A percentile compares a stretch with the other conserved stretches of the same genome.
Conservation (phyloP, 2,329 filamentous ascomycete species). For the Pestalotiopsis sp. region DNA sequence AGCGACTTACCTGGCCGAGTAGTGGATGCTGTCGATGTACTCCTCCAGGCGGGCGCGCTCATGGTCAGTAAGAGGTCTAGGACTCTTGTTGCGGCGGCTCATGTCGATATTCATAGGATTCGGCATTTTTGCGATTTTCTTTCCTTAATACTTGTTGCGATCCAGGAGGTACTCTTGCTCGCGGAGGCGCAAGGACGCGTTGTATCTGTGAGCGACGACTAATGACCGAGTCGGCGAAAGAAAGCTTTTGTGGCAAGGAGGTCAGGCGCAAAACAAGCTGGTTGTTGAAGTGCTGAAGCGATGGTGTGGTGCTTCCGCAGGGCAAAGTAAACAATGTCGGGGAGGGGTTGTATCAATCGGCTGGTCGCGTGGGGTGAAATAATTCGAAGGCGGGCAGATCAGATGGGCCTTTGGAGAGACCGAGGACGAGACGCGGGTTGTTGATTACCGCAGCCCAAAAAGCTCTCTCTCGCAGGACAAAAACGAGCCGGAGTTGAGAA, state of each 20-base stretch:
- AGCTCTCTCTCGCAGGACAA: background rate
- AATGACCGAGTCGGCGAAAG: background rate
- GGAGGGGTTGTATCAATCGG: slow-evolving; percentile 4
- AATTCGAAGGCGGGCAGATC: slow-evolving; percentile 5
- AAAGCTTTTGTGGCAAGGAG: background rate
- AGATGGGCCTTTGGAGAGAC: background rate
- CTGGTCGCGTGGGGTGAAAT: slow-evolving; percentile 7
- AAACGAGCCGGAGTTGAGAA: background rate
- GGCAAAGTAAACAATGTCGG: slow-evolving; percentile 1
- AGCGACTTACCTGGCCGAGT: slow-evolving; percentile 77
- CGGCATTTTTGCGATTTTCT: slow-evolving; percentile 8
- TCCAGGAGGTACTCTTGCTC: background rate
- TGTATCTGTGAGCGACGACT: background rate
- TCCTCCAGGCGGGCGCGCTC: slow-evolving; percentile 88
- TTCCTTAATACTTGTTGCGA: background rate
- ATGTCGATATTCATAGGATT: slow-evolving; percentile 70
- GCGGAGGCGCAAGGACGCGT: background rate
- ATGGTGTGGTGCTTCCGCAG: background rate
- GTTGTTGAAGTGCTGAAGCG: background rate
- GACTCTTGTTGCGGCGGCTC: slow-evolving; percentile 82
- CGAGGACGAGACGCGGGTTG: background rate
- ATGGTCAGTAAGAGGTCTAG: slow-evolving; percentile 76
- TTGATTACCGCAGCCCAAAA: background rate
- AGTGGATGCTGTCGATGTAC: slow-evolving; percentile 92
- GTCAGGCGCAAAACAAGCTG: background rate